These are phyloP conservation scores for Leccinum imitatum DNA, from an alignment of 768 basidiomycete species.

Conservation along the genomic window DNA sequence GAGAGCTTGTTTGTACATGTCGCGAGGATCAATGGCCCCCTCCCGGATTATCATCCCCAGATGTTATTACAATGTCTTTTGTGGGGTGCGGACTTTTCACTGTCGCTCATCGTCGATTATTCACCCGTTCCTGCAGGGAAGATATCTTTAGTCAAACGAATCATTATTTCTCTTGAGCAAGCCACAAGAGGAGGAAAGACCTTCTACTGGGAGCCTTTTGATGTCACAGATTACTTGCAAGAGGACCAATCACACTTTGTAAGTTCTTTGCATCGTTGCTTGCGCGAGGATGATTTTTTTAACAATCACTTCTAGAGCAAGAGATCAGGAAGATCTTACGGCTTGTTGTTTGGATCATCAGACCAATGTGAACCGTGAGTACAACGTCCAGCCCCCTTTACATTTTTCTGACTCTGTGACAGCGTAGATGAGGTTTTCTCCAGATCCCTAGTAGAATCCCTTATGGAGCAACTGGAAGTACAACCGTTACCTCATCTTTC, in stretches of 20 bases:
- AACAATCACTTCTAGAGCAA: conserved; percentile 11
- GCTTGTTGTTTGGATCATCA: conserved; percentile 51
- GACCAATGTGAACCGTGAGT: conserved; percentile 47
- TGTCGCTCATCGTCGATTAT: neutral
- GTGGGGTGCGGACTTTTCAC: conserved; percentile 63
- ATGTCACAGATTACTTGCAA: conserved; percentile 47
- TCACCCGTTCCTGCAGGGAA: conserved; percentile 54
- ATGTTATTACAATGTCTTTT: conserved; percentile 88
- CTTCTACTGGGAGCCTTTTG: conserved; percentile 47
- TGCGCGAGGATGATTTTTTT: neutral
- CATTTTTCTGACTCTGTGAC: conserved; percentile 5
- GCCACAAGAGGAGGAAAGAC: conserved; percentile 16
- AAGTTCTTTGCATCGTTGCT: conserved; percentile 1
- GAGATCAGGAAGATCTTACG: conserved; percentile 40
- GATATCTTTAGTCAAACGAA: conserved; percentile 78
- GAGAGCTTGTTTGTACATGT: conserved; percentile 80
- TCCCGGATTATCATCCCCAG: conserved; percentile 91
- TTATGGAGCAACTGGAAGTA: conserved; percentile 65
- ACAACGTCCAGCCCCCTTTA: neutral
- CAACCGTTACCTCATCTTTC: conserved; percentile 69
- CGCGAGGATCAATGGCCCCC: conserved; percentile 78
- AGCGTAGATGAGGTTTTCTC: conserved; percentile 60
- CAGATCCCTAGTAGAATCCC: conserved; percentile 52
- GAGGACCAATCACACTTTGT: conserved; percentile 24
- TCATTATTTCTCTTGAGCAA: conserved; percentile 66